Evolutionary conservation across 2,329 filamentous ascomycete species (phyloP).

Genomic region (Aspergillus floridensis): DNA sequence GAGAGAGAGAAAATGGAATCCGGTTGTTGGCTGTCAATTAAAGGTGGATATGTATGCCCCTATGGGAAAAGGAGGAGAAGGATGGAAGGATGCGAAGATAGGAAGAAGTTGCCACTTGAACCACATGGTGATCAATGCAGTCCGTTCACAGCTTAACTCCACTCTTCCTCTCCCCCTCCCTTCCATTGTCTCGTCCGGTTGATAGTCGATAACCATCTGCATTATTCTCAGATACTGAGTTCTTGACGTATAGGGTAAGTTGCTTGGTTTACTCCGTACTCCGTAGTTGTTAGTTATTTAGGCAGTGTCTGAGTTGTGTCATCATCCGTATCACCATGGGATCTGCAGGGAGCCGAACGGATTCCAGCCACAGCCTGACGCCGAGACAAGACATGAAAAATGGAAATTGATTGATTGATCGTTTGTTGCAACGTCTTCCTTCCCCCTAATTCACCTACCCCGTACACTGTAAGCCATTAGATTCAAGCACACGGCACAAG

Average conservation of each 20-base stretch:
- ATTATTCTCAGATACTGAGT: too few species aligned
- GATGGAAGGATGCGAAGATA: neutral
- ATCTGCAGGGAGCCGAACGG: slow-evolving; percentile 4
- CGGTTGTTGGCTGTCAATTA: too few species aligned
- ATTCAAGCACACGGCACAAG: neutral
- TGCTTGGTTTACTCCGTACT: too few species aligned
- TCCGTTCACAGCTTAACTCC: neutral
- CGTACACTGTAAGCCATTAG: too few species aligned
- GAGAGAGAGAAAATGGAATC: too few species aligned
- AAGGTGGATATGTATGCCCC: neutral
- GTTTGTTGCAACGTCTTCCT: neutral
- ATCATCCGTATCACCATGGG: neutral
- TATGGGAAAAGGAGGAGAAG: neutral
- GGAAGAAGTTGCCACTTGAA: slow-evolving; percentile 1
- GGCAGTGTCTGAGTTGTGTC: neutral
- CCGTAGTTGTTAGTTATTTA: neutral
- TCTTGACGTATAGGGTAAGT: too few species aligned
- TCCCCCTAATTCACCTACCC: neutral
- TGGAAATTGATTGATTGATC: neutral
- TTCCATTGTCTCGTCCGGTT: neutral
- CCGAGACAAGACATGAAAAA: neutral
- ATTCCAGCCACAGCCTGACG: neutral
- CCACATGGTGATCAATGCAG: slow-evolving; percentile 2
- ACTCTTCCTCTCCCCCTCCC: neutral
- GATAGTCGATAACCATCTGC: neutral